Percentiles rank a stretch among this genome's conserved stretches.
These are phyloP conservation scores for Aureoboletus auriporus DNA, from an alignment of 768 basidiomycete genomes.

Conservation along the genomic window DNA sequence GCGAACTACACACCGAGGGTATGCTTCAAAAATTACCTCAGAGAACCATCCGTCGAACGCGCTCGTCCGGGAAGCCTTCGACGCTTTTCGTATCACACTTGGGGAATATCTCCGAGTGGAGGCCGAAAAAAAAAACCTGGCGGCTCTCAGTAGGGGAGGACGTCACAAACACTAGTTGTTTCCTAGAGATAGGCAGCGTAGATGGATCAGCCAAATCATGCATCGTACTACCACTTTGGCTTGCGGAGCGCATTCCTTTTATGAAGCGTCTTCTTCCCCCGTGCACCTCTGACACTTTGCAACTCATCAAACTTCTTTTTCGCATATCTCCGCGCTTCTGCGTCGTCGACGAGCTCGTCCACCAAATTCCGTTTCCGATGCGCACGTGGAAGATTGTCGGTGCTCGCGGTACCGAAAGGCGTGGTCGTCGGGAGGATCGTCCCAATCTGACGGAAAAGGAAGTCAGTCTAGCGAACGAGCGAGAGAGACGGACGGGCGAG, in stretches of 20 bases:
- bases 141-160: no score
- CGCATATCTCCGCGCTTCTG: constrained; percentile 82
- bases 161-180: background rate
- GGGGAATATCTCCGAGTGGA: background rate
- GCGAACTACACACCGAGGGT: constrained; percentile 3
- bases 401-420: constrained; percentile 66
- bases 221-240: constrained; percentile 58
- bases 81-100: background rate
- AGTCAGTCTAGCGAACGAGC: background rate
- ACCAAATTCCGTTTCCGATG: constrained; percentile 79
- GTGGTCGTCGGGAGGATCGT: constrained; percentile 66
- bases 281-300: constrained; percentile 61
- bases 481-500: constrained; percentile 1
- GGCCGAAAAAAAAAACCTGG: no score
- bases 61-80: background rate
- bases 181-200: constrained; percentile 3
- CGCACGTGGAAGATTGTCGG: constrained; percentile 67
- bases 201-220: constrained; percentile 6
- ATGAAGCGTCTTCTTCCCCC: constrained; percentile 66
- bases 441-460: constrained; percentile 55
- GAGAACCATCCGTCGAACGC: constrained; percentile 3
- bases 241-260: constrained; percentile 60
- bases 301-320: constrained; percentile 87
- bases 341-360: constrained; percentile 86
- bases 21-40: constrained; percentile 4